Percentiles rank a stretch among this genome's conserved stretches.
Evolutionary conservation across 306 rosid species (phyloP).

Genomic region (Malus fusca): DNA sequence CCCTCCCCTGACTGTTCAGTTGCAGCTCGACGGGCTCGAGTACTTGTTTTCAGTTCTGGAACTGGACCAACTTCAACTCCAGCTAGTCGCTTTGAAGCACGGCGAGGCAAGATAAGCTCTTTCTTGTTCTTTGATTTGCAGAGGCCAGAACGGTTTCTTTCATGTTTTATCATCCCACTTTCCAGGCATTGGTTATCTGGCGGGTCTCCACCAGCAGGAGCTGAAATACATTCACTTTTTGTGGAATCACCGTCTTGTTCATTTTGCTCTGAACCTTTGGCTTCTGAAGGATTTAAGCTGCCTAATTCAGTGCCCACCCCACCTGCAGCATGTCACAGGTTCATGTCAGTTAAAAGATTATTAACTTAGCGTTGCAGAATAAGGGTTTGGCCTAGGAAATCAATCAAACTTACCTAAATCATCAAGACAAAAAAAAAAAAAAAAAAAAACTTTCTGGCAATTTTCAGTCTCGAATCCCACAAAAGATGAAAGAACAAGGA

Average conservation of each 20-base stretch:
- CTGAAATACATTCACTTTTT: slow-evolving; percentile 19
- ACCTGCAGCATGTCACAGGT: slow-evolving; percentile 19
- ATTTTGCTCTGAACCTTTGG: slow-evolving; percentile 24
- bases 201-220: slow-evolving; percentile 9
- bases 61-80: slow-evolving; percentile 58
- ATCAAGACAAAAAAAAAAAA: neutral
- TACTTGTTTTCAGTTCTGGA: slow-evolving; percentile 43
- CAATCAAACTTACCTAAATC: neutral
- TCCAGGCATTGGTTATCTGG: slow-evolving; percentile 22
- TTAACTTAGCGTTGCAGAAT: neutral
- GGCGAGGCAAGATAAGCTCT: slow-evolving; percentile 53
- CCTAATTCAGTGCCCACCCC: slow-evolving; percentile 8
- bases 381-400: neutral
- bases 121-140: slow-evolving; percentile 33
- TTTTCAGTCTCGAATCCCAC: neutral
- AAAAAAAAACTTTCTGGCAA: neutral
- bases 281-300: slow-evolving; percentile 17
- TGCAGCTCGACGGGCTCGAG: slow-evolving; percentile 28
- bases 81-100: slow-evolving; percentile 89
- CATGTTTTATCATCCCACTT: slow-evolving; percentile 19
- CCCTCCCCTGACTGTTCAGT: slow-evolving; percentile 25
- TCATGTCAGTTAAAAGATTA: slow-evolving; percentile 21
- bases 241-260: slow-evolving; percentile 23
- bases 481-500: neutral
- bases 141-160: slow-evolving; percentile 13